A percentile compares a stretch with the other conserved stretches of the same genome.
phyloP scores from a whole-genome alignment of 139 green algal species.

The Parachlorella kessleri region DNA sequence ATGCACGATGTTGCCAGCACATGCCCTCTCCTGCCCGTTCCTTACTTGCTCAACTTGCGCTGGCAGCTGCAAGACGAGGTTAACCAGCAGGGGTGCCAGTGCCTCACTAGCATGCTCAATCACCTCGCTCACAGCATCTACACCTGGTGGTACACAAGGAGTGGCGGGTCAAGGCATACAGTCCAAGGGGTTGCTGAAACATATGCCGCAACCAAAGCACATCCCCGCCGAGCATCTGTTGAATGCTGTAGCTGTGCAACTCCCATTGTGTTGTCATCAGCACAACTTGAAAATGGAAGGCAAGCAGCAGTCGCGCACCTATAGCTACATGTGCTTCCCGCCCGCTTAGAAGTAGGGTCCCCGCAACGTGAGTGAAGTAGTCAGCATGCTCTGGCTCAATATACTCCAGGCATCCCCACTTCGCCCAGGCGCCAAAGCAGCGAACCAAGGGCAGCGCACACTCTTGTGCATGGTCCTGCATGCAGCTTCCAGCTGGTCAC shows the following conservation, averaged over 20 bases:
- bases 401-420: conserved; percentile 22
- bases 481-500: too few relatives aligned
- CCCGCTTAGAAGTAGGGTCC: conserved; percentile 21
- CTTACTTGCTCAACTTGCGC: neutral
- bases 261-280: too few relatives aligned
- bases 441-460: conserved; percentile 20
- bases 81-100: conserved; percentile 16
- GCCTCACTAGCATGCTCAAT: conserved; percentile 22
- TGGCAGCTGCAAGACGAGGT: conserved; percentile 16
- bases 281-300: neutral
- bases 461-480: too few relatives aligned
- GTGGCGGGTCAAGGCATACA: too few relatives aligned
- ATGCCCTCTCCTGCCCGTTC: too few relatives aligned
- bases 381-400: neutral
- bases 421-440: conserved; percentile 29
- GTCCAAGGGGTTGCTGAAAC: too few relatives aligned
- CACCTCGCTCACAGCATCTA: conserved; percentile 20
- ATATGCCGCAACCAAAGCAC: too few relatives aligned
- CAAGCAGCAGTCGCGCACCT: neutral
- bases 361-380: conserved; percentile 14
- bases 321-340: too few relatives aligned
- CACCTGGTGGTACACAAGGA: too few relatives aligned
- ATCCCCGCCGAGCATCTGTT: too few relatives aligned
- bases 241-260: too few relatives aligned
- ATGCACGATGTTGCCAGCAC: too few relatives aligned